Evolutionary conservation across 2,329 filamentous ascomycete species (phyloP), one percentile per base, ranked within the genome.

Genomic region (Coleophoma eucalyptorum): DNA sequence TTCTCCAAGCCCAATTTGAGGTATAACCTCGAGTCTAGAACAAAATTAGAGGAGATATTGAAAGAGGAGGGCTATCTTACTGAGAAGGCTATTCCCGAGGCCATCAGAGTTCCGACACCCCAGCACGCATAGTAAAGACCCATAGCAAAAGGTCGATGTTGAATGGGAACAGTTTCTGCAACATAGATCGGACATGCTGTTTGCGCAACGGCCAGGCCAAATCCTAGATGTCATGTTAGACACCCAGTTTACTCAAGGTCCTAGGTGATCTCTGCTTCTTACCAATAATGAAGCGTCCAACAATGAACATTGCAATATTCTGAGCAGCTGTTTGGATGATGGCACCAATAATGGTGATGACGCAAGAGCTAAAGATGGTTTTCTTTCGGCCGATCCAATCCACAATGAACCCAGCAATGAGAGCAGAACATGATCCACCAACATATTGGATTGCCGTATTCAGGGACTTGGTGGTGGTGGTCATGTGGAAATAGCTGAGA

Each of bases 31-130:
- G 41, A 21, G 63, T 67, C 15, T 68, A n/a, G n/a, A n/a, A n/a
- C n/a, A n/a, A n/a, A n/a, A n/a, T n/a, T n/a, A n/a, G n/a, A n/a
- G n/a, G n/a, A n/a, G n/a, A n/a, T n/a, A n/a, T n/a, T n/a, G n/a
- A n/a, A n/a, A n/a, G n/a, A 69, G 46, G 67, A 70, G 3, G 66
- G 67, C 1, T 61, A 62, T 68, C 69, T 70, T 8, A 68, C 62
- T 1, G 69, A 68, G 3, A 70, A 46, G 20, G 70, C 68, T 31
- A 62, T 60, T 18, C 69, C 34, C 16, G 34, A 37, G 16, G 34
- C 34, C 16, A 37, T 37, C 34, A 37, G 13, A 13, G 13, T 16
- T 13, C 34, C 34, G 6, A 12, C 34, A 16, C 16, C 13, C 34
- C 34, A 37, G 16, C 13, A 37, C 13, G 13, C 34, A 16, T 37